These are phyloP conservation scores for Tuber brumale DNA, from an alignment of 495 filamentous ascomycete genomes.

Conservation along the genomic window DNA sequence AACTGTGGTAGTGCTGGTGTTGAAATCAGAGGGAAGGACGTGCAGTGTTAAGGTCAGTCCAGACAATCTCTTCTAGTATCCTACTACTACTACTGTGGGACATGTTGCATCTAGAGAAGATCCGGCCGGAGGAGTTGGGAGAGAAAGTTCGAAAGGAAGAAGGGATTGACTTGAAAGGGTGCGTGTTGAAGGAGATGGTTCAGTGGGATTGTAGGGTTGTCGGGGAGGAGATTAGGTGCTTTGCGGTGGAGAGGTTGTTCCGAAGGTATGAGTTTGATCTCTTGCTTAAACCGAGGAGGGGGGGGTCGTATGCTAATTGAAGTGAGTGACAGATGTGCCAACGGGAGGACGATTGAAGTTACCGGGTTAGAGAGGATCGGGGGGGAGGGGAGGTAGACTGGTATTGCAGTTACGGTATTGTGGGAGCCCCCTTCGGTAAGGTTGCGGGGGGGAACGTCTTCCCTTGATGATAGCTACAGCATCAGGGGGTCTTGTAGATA, in stretches of 20 bases:
- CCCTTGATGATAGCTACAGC: not conserved
- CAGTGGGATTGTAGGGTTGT: constrained; percentile 38
- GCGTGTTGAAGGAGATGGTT: constrained; percentile 31
- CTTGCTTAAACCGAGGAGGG: not conserved
- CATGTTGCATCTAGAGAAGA: constrained; percentile 3
- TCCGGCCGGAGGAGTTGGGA: not conserved
- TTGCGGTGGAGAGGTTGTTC: constrained; percentile 35
- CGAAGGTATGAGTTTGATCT: constrained; percentile 26
- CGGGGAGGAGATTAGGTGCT: constrained; percentile 24
- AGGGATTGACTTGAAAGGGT: constrained; percentile 16
- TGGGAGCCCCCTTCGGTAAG: not conserved
- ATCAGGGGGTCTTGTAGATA: not conserved
- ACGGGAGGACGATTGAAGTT: constrained; percentile 33
- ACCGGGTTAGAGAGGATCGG: constrained; percentile 31
- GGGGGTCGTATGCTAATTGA: constrained; percentile 6
- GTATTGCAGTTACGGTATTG: not conserved
- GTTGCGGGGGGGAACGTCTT: not conserved
- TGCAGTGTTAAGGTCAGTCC: constrained; percentile 1
- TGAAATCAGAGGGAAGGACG: not conserved
- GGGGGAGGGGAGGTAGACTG: not conserved
- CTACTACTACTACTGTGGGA: not conserved
- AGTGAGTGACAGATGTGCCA: constrained; percentile 24
- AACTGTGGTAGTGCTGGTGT: not conserved
- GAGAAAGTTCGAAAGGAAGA: not conserved
- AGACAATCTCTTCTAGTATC: constrained; percentile 1